Evolutionary conservation across 352 stramenopile genomes (phyloP).

Genomic region (Phytophthora fragariae): DNA sequence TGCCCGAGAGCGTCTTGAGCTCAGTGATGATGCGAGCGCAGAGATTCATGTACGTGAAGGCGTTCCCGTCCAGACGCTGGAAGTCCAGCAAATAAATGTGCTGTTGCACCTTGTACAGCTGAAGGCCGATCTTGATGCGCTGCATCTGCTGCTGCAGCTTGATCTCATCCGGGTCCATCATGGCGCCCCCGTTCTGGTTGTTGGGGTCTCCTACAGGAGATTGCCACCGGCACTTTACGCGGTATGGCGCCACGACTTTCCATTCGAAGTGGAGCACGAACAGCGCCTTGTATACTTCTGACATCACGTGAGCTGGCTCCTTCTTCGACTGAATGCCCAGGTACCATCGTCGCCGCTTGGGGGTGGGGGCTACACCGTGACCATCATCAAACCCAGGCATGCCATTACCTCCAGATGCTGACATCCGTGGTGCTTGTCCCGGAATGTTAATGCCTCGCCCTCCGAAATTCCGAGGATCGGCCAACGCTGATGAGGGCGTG

Average conservation of each 20-base stretch:
- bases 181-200: conserved; percentile 24
- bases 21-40: conserved; percentile 99
- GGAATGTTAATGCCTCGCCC: conserved; percentile 50
- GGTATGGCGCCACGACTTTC: conserved; percentile 96
- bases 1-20: conserved; percentile 95
- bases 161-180: conserved; percentile 36
- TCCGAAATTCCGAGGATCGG: conserved; percentile 72
- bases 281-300: conserved; percentile 99
- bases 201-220: conserved; percentile 48
- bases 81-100: conserved; percentile 99
- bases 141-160: conserved; percentile 54
- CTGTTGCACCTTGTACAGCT: conserved; percentile 98
- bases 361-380: conserved; percentile 41
- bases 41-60: conserved; percentile 99
- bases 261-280: conserved; percentile 97
- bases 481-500: conserved; percentile 54
- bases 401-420: conserved; percentile 23
- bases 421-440: conserved; percentile 38
- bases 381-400: conserved; percentile 51
- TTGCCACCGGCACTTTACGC: conserved; percentile 98
- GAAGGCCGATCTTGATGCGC: conserved; percentile 95
- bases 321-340: conserved; percentile 99
- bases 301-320: conserved; percentile 99
- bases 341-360: conserved; percentile 96
- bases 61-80: conserved; percentile 95